These are phyloP conservation scores for Neonectria ditissima DNA, from an alignment of 2,329 filamentous ascomycete genomes.

Conservation along the genomic window DNA sequence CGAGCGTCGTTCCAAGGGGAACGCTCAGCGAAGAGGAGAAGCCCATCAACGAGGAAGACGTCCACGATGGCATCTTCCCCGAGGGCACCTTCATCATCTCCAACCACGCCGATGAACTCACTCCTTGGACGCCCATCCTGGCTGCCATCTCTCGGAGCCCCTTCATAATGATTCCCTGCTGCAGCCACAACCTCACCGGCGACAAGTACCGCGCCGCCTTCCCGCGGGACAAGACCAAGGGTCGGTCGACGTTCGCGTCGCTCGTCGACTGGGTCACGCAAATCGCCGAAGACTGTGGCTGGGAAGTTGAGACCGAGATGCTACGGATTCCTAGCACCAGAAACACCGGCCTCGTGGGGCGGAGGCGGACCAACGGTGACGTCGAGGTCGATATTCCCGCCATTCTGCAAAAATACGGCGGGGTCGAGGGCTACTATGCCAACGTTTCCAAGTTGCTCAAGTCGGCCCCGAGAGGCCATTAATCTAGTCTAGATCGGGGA, in stretches of 20 bases:
- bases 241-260: slow-evolving; percentile 81
- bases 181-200: slow-evolving; percentile 87
- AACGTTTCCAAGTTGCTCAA: slow-evolving; percentile 73
- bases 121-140: slow-evolving; percentile 93
- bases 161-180: slow-evolving; percentile 95
- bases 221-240: slow-evolving; percentile 62
- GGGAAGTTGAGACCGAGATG: slow-evolving; percentile 83
- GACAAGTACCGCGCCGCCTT: slow-evolving; percentile 75
- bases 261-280: slow-evolving; percentile 82
- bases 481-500: slow-evolving; percentile 15
- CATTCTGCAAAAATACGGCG: slow-evolving; percentile 64
- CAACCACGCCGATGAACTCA: slow-evolving; percentile 97
- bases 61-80: slow-evolving; percentile 75
- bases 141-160: slow-evolving; percentile 80
- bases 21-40: slow-evolving; percentile 29
- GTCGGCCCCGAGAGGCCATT: slow-evolving; percentile 40
- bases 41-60: slow-evolving; percentile 29
- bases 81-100: slow-evolving; percentile 89
- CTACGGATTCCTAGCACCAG: slow-evolving; percentile 92
- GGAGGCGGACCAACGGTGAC: slow-evolving; percentile 52
- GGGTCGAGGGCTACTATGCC: slow-evolving; percentile 68
- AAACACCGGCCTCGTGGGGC: slow-evolving; percentile 84
- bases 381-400: slow-evolving; percentile 55
- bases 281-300: slow-evolving; percentile 79
- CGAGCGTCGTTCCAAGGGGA: slow-evolving; percentile 52